Percentiles rank a stretch among this genome's conserved stretches.
These are phyloP conservation scores for Chrysosporium keratinophilum DNA, from an alignment of 2,329 filamentous ascomycete genomes.

Conservation along the genomic window DNA sequence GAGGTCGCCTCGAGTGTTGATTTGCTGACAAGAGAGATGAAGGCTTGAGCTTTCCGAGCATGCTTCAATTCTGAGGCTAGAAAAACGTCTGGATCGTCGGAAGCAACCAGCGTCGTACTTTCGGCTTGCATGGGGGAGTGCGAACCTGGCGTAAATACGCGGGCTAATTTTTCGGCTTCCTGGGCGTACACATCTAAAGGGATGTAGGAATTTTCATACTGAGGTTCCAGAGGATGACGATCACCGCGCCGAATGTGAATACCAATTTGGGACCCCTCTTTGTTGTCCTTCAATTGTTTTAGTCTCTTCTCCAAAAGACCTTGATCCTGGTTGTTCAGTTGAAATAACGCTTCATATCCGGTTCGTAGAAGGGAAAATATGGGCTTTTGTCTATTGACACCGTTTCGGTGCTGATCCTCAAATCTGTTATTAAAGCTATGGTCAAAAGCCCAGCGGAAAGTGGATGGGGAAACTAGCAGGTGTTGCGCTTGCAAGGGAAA, in stretches of 20 bases:
- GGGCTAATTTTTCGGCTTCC: constrained; percentile 47
- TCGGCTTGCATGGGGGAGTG: constrained; percentile 13
- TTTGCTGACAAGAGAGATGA: constrained; percentile 69
- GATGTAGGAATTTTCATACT: constrained; percentile 68
- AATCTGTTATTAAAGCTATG: constrained; percentile 46
- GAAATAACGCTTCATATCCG: constrained; percentile 66
- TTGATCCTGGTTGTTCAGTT: constrained; percentile 55
- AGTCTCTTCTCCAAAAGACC: constrained; percentile 54
- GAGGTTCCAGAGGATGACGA: constrained; percentile 62
- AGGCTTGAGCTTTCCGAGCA: constrained; percentile 57
- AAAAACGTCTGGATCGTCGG: constrained; percentile 70
- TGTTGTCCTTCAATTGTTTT: constrained; percentile 42
- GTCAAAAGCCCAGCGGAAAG: constrained; percentile 54
- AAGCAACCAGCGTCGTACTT: constrained; percentile 52
- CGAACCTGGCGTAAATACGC: constrained; percentile 36
- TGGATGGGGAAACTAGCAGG: constrained; percentile 61
- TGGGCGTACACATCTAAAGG: constrained; percentile 59
- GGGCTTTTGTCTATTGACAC: constrained; percentile 45
- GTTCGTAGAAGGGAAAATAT: constrained; percentile 58
- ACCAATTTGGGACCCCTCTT: constrained; percentile 51
- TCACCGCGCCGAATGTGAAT: constrained; percentile 75
- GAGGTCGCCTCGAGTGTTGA: constrained; percentile 37
- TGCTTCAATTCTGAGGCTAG: constrained; percentile 50
- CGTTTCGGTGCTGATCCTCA: constrained; percentile 41
- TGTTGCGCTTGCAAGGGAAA: constrained; percentile 69